Percentiles rank a stretch among this genome's conserved stretches.
Evolutionary conservation across 805 yeast genomes (phyloP).

Genomic region (Hemisphaericaspora nanyangensis): DNA sequence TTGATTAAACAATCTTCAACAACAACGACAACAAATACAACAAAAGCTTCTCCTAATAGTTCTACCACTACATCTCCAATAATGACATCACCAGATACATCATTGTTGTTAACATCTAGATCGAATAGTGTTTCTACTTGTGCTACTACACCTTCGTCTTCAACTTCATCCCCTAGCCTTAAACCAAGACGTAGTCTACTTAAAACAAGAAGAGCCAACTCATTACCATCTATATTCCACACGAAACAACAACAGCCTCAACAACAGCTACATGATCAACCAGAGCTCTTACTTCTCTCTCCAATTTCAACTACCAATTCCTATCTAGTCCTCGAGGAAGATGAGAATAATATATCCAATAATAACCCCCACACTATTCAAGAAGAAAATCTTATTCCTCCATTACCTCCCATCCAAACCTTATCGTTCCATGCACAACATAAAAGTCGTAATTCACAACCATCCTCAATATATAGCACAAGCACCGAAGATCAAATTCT

Average conservation of each 20-base stretch:
- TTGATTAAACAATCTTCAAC: not conserved
- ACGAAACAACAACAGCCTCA: not conserved
- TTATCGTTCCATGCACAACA: not conserved
- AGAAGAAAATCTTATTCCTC: constrained; percentile 3
- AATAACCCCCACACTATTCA: too few species aligned
- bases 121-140: not conserved
- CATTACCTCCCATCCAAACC: constrained; percentile 1
- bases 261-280: not conserved
- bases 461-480: constrained; percentile 1
- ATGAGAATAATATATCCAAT: too few species aligned
- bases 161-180: not conserved
- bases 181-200: not conserved
- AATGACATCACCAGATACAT: too few species aligned
- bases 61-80: too few species aligned
- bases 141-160: not conserved
- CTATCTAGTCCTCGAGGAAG: not conserved
- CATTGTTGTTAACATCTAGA: too few species aligned
- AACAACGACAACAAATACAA: not conserved
- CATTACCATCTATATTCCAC: not conserved
- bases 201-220: not conserved
- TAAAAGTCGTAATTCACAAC: not conserved
- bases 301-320: not conserved
- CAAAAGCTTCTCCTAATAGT: not conserved
- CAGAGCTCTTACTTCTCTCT: not conserved
- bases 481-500: not conserved